Evolutionary conservation across 2,329 filamentous ascomycete genomes (phyloP), one percentile per base, ranked within the genome.

Genomic region (Celoporthe dispersa): DNA sequence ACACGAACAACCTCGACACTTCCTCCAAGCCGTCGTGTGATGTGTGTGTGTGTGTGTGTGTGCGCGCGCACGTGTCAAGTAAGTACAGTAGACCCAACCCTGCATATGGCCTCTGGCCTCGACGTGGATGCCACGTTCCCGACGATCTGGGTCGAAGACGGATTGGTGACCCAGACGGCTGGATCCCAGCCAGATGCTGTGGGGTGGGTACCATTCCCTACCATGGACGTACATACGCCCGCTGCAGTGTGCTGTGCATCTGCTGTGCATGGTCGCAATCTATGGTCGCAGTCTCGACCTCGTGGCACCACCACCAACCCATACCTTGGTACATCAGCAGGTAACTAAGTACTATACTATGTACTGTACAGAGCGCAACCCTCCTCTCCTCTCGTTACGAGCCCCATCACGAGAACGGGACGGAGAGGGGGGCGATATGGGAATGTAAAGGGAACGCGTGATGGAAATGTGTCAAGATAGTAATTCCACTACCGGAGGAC

Each of bases 401-500:
- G 8, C 44, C 22, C 19, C 53, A 31, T 57, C 14, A 33, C 25
- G 53, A 28, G 28, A 31, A 31, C 53, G 25, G 28, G 53, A 12
- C 51, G 51, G 51, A 16, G 48, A 8, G 22, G 28, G n/a, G 2
- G 51, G 25, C 53, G 53, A 57, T 33, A 57, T 41, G 64, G 51
- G 48, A 63, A 33, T 35, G 16, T 48, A 19, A 48, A 48, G 44
- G 12, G 22, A 19, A 19, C 25, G 33, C 28, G 14, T 60, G 61
- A 68, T 62, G 33, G 55, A 28, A 69, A 69, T 62, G 64, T 64
- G 68, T 61, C 48, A 69, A 28, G 22, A 48, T 48, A n/a, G 22
- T 48, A 22, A 48, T 48, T n/a, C 44, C 16, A n/a, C 19, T 11
- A 28, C 53, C 53, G 53, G 53, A 57, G 14, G 53, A 12, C 53